Base-by-base conservation (phyloP, 1,284 basidiomycete genomes). In the Thelephora terrestris region DNA sequence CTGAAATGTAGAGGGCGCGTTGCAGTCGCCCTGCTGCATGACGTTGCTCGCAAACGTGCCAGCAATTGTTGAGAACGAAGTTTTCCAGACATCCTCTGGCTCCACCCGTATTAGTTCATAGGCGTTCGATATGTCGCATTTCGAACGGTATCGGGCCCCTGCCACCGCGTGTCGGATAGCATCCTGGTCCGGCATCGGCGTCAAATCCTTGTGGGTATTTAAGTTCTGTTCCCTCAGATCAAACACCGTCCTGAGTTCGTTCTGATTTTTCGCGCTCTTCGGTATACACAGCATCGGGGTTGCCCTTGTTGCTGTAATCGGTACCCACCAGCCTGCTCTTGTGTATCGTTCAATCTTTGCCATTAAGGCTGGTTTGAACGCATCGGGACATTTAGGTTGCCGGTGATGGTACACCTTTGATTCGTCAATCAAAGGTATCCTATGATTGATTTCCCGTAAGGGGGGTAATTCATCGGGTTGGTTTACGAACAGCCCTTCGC, bases 1-100 rank as follows among this genome's bases (percentile, higher is more conserved):
- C 47, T 69, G 64, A 42, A 63, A 66, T 1, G 58, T 69, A 0
- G 56, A 47, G 0, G 61, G 61, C 0, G 61, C 58, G 44, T 69
- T 68, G 23, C 58, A 61, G 45, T 68, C 61, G 0, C 61, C 64
- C 37, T 63, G 57, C 47, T 68, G 65, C 55, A 67, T 61, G 0
- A 65, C 60, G 0, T 49, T 43, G 23, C 60, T 64, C 0, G 56
- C 14, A 42, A 57, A 61, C 1, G 56, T 63, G 0, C 58, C 63
- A 0, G 60, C 42, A 12, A 10, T 36, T 36, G n/a, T n/a, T n/a
- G n/a, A n/a, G 21, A 62, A 64, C 0, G 54, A 57, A 0, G 57
- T 62, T 27, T 57, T 57, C n/a, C 18, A 46, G 4, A 64, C 36
- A 20, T 57, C 54, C n/a, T n/a, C n/a, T n/a, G n/a, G n/a, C n/a